Evolutionary conservation across 1,284 basidiomycete species (phyloP), one percentile per base, ranked within the genome.

Genomic region (Trichosporon coremiiforme): DNA sequence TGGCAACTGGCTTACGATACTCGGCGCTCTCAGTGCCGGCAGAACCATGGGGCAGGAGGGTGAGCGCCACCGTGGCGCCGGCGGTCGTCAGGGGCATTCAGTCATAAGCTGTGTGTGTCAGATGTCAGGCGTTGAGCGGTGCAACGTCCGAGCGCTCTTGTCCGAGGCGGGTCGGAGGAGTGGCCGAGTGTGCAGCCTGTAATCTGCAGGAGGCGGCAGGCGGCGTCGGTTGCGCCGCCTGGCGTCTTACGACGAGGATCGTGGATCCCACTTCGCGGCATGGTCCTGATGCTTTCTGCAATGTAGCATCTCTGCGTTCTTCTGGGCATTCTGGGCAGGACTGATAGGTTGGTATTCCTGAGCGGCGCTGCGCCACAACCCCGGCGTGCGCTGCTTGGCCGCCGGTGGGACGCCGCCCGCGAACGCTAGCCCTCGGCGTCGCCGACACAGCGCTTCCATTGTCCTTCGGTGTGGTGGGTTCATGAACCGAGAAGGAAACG

Each of bases 91-190:
- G n/a, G 50, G 36, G 41, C 41, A 45, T 45, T 45, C 41, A 45
- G 41, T 45, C 41, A 45, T 45, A 45, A n/a, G 41, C 41, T 45
- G 25, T 25, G 17, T 45, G 41, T 53, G 50, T 53, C 50, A 20
- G 50, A 22, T 53, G 50, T 10, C 50, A 25, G 25, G 25, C 25
- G 25, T 25, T 25, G 25, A 25, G 33, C 33, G 33, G 33, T 35
- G 33, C 33, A 8, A 8, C 13, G 50, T 53, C 50, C 50, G 50
- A 53, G 12, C 20, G 20, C n/a, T 17, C 4, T 22, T 22, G 47
- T 53, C 47, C 47, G 47, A 53, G 7, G 47, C 47, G 47, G 47
- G 20, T 53, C 50, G 50, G 50, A 53, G 50, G n/a, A 9, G 20
- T 53, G 50, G 8, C 50, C 33, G 33, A 35, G 33, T 35, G 33